Base-by-base conservation (phyloP, 192 early-diverging fungal genomes). In the Coemansia sp. region DNA sequence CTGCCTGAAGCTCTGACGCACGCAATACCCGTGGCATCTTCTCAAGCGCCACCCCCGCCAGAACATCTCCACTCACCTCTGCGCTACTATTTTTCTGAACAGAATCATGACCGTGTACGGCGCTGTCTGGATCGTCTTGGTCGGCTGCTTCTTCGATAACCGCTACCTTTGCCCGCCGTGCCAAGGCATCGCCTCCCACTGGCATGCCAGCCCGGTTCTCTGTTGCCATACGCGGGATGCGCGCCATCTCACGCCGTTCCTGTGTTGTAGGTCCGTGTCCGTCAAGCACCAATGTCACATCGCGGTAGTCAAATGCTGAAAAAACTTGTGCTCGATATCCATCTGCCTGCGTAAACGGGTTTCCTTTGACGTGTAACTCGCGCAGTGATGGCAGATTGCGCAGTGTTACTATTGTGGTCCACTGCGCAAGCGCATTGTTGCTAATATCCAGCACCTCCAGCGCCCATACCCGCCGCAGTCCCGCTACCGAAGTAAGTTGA, bases 261-360 rank as follows among this genome's bases (percentile, higher is more conserved):
- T 57, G 64, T 46, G 54, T 50, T 0, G 63, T 81, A 5, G 78
- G 78, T 4, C 63, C 70, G 39, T 51, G 46, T 9, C 70, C 78
- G 24, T 81, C 78, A 4, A 81, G 65, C 32, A 57, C 63, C 36
- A 81, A 70, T 10, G 66, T 51, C 7, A 75, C 61, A 23, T 81
- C 78, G 57, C 78, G 64, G 33, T 81, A 73, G 52, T 81, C 78
- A 51, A 81, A 81, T 0, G 78, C 78, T 29, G 78, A 72, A 50
- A 81, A 81, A 20, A 81, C 52, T 66, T 70, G 72, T 9, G 73
- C 55, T 0, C 73, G 72, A 54, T 72, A 66, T 11, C 23, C 54
- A 8, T 56, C 59, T 1, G 21, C 52, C 21, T 55, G 57, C 19
- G 65, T 54, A 58, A 82, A 74, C 63, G 80, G 80, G 53, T 82